Evolutionary conservation across 208 protist species (phyloP).

Genomic region (Strigomonas galati): DNA sequence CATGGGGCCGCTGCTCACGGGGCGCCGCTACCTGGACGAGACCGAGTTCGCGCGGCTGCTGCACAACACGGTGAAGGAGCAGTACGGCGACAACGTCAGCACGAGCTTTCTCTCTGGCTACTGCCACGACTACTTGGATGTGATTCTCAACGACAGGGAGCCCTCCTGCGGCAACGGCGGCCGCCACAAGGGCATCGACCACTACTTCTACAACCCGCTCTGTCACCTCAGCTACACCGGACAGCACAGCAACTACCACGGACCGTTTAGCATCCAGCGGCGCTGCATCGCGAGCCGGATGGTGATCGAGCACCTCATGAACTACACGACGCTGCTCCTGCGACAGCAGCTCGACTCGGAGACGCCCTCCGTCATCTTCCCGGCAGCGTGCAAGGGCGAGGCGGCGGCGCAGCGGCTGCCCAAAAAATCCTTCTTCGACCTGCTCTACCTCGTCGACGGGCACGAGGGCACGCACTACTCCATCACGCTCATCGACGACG

Average conservation of each 20-base stretch:
- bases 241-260: slow-evolving; percentile 40
- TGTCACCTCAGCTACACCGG: slow-evolving; percentile 55
- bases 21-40: not conserved
- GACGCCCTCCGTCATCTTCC: not conserved
- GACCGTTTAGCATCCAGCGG: slow-evolving; percentile 54
- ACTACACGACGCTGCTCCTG: slow-evolving; percentile 43
- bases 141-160: slow-evolving; percentile 17
- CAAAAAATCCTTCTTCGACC: slow-evolving; percentile 42
- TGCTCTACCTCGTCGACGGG: slow-evolving; percentile 56
- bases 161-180: slow-evolving; percentile 29
- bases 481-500: slow-evolving; percentile 45
- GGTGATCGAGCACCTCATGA: slow-evolving; percentile 55
- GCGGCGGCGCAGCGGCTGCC: not conserved
- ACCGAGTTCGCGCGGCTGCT: slow-evolving; percentile 21
- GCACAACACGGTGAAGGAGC: slow-evolving; percentile 36
- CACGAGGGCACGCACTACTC: slow-evolving; percentile 61
- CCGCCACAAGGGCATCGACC: slow-evolving; percentile 26
- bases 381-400: not conserved
- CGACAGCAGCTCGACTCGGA: slow-evolving; percentile 24
- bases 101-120: slow-evolving; percentile 35
- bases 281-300: slow-evolving; percentile 49
- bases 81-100: slow-evolving; percentile 33
- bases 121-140: slow-evolving; percentile 41
- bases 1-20: slow-evolving; percentile 28
- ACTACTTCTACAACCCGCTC: slow-evolving; percentile 53